Percentiles rank a stretch among this genome's conserved stretches.
These are phyloP conservation scores for Talaromyces sp. DNA, from an alignment of 2,329 filamentous ascomycete genomes.

Conservation along the genomic window DNA sequence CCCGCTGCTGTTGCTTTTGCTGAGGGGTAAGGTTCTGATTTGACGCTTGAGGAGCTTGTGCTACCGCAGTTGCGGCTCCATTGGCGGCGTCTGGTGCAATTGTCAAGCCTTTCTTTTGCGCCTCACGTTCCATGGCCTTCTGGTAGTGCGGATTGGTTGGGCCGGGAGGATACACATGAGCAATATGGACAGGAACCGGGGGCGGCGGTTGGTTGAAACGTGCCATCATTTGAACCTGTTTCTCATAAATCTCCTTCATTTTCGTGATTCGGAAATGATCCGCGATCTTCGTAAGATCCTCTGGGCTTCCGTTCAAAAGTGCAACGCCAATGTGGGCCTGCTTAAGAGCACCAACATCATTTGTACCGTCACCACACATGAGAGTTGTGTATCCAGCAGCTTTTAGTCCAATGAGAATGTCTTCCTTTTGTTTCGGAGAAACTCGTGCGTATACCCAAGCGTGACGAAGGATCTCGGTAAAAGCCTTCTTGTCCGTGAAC, in stretches of 20 bases:
- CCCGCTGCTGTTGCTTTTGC: conserved; percentile 49
- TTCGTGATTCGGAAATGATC: conserved; percentile 91
- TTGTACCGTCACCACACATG: conserved; percentile 98
- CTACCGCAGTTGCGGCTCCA: conserved; percentile 54
- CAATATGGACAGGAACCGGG: conserved; percentile 87
- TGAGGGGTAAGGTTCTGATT: conserved; percentile 44
- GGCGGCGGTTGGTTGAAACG: conserved; percentile 90
- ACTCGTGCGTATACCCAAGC: conserved; percentile 98
- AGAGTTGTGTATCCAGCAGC: conserved; percentile 96
- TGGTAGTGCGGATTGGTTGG: conserved; percentile 89
- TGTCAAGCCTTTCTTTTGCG: conserved; percentile 65
- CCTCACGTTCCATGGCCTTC: conserved; percentile 84
- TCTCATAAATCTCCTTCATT: conserved; percentile 99
- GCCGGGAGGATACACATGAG: conserved; percentile 88
- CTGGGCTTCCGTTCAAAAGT: conserved; percentile 85
- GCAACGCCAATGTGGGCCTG: conserved; percentile 97
- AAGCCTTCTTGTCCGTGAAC: conserved; percentile 74
- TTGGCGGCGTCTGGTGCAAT: conserved; percentile 47
- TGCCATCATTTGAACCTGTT: conserved; percentile 85
- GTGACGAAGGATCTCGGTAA: conserved; percentile 73
- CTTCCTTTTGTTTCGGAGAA: conserved; percentile 97
- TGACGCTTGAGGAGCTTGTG: conserved; percentile 53
- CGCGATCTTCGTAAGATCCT: conserved; percentile 84
- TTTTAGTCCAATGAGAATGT: conserved; percentile 93
- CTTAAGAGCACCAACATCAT: conserved; percentile 95